Base-by-base conservation (phyloP, 768 basidiomycete species). In the Boletus reticulatus region DNA sequence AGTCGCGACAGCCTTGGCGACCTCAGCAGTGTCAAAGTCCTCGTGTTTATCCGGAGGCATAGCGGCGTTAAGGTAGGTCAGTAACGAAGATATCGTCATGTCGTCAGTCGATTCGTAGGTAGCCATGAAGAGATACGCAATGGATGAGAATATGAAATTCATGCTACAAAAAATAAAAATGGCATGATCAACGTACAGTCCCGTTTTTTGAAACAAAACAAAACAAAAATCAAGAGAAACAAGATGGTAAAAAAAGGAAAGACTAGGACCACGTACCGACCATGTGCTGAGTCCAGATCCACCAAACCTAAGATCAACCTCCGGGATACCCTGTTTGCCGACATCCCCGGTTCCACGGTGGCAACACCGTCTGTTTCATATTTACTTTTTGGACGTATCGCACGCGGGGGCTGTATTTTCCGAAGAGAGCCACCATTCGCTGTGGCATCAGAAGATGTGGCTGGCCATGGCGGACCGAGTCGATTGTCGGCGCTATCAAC, bases 21-120 rank as follows among this genome's bases (percentile, higher is more conserved):
- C 87, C 71, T 91, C 89, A 2, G 78, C 77, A 13, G 87, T 88
- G 68, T 91, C 88, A 58, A 88, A 91, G 59, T 91, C 88, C 73
- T 90, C 88, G 65, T 89, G 83, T 70, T 90, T 90, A 66, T 89
- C 88, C 27, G 75, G 76, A 4, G 89, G 89, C 74, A 90, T 81
- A 6, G 87, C 87, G 3, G 87, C 83, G 63, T 90, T 90, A 53
- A 91, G 77, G 68, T 88, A 89, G 4, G 84, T 79, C 34, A 91
- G 73, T 24, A 91, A 73, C 10, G 85, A 73, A 4, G 85, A 85
- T 64, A 91, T 83, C 8, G 81, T 81, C 74, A 91, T 75, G 57
- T 88, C 85, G 70, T 90, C 88, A 22, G 78, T 70, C 16, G 75
- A 61, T 56, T 82, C 84, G 70, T 88, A 88, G 24, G 89, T 88